A percentile compares a stretch with the other conserved stretches of the same genome.
phyloP scores from a whole-genome alignment of 306 rosid species.

The Prunus padus region DNA sequence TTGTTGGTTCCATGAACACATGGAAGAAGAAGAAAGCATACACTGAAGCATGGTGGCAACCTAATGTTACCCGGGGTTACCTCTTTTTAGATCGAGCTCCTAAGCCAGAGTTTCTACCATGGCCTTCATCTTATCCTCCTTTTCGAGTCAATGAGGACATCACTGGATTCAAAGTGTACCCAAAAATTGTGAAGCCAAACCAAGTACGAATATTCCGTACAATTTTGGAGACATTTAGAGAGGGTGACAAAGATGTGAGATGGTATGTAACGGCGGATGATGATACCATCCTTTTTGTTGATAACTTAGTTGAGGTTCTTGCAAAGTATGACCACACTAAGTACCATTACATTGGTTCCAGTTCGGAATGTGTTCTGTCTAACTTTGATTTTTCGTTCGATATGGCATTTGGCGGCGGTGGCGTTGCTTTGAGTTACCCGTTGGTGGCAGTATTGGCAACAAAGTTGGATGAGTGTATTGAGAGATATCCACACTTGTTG shows the following conservation, averaged over 20 bases:
- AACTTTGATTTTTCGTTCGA: constrained; percentile 31
- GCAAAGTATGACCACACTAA: constrained; percentile 39
- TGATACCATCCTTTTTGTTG: constrained; percentile 39
- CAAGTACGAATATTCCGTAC: constrained; percentile 37
- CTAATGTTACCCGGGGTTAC: constrained; percentile 43
- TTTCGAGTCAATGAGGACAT: constrained; percentile 40
- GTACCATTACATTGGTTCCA: constrained; percentile 38
- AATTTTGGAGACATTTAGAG: constrained; percentile 29
- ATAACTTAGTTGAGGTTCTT: constrained; percentile 42
- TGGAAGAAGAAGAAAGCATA: constrained; percentile 40
- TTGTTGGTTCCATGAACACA: constrained; percentile 44
- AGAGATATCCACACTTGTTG: constrained; percentile 31
- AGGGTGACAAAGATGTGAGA: constrained; percentile 36
- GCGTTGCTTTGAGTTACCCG: constrained; percentile 52
- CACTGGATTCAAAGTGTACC: background rate
- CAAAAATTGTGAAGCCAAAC: background rate
- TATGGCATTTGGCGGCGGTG: constrained; percentile 58
- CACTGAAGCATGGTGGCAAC: constrained; percentile 46
- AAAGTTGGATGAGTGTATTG: constrained; percentile 36
- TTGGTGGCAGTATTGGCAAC: constrained; percentile 23
- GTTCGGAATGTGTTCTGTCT: constrained; percentile 33
- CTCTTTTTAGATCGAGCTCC: constrained; percentile 45
- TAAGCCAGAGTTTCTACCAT: constrained; percentile 31
- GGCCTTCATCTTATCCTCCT: constrained; percentile 42
- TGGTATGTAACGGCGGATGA: constrained; percentile 59